Evolutionary conservation across 2,329 filamentous ascomycete genomes (phyloP).

Genomic region (Massarina eburnea): DNA sequence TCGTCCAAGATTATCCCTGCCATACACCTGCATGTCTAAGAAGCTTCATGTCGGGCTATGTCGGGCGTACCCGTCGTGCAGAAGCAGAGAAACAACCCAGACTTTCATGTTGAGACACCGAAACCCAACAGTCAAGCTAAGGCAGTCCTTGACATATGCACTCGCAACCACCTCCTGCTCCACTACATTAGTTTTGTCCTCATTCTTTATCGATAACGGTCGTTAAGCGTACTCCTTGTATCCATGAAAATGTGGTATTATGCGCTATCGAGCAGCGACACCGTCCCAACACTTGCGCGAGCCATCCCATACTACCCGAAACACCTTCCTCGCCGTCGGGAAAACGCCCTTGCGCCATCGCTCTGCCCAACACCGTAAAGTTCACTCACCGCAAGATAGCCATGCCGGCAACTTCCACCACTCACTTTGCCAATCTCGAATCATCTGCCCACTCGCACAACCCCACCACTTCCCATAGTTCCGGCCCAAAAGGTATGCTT

Average conservation of each 20-base stretch:
- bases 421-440: slow-evolving; percentile 2
- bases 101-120: background rate
- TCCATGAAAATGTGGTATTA: background rate
- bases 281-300: slow-evolving; percentile 1
- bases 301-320: background rate
- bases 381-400: background rate
- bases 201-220: slow-evolving; percentile 1
- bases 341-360: background rate
- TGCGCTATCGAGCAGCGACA: background rate
- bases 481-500: slow-evolving; percentile 1
- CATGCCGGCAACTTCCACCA: background rate
- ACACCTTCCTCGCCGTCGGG: background rate
- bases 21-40: too few species aligned
- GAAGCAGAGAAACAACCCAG: too few species aligned
- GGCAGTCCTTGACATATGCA: background rate
- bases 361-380: background rate
- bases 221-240: background rate
- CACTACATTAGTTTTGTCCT: background rate
- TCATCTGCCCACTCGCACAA: slow-evolving; percentile 15
- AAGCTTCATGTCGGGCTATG: too few species aligned
- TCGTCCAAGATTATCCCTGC: too few species aligned
- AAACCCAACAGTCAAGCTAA: background rate
- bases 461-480: background rate
- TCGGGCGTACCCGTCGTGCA: too few species aligned
- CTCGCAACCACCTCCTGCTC: background rate